phyloP scores from a whole-genome alignment of 768 basidiomycete genomes.

The Daedaleopsis sinensis region DNA sequence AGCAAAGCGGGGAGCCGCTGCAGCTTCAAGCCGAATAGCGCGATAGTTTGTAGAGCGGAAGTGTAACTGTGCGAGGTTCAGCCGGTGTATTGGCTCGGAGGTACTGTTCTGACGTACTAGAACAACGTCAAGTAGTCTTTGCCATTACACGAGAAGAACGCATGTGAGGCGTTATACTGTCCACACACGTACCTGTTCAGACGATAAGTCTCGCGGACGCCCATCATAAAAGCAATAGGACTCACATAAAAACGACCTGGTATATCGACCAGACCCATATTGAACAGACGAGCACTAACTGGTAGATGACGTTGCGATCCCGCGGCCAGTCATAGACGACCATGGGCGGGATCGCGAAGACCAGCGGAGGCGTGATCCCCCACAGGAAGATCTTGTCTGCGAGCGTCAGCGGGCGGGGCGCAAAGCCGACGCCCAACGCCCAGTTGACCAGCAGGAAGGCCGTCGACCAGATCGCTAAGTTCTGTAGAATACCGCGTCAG shows the following conservation, averaged over 20 bases:
- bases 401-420: conserved; percentile 44
- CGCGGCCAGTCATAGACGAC: conserved; percentile 76
- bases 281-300: conserved; percentile 56
- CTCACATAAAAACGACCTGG: conserved; percentile 53
- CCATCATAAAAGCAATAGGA: neutral
- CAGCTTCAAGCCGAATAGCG: conserved; percentile 69
- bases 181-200: conserved; percentile 45
- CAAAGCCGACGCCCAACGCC: conserved; percentile 60
- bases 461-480: conserved; percentile 63
- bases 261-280: conserved; percentile 71
- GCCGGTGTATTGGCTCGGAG: neutral
- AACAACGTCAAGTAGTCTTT: conserved; percentile 45
- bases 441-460: conserved; percentile 71
- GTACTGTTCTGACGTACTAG: conserved; percentile 29
- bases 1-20: conserved; percentile 68
- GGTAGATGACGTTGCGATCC: conserved; percentile 60
- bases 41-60: conserved; percentile 58
- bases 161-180: conserved; percentile 34
- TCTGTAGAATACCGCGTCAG: conserved; percentile 27
- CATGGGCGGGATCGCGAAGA: conserved; percentile 63
- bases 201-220: neutral
- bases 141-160: conserved; percentile 43
- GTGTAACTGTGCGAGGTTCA: conserved; percentile 40
- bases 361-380: conserved; percentile 59
- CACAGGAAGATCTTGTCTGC: conserved; percentile 67